Evolutionary conservation across 345 rosid genomes (phyloP).

Genomic region (Psidium guajava): DNA sequence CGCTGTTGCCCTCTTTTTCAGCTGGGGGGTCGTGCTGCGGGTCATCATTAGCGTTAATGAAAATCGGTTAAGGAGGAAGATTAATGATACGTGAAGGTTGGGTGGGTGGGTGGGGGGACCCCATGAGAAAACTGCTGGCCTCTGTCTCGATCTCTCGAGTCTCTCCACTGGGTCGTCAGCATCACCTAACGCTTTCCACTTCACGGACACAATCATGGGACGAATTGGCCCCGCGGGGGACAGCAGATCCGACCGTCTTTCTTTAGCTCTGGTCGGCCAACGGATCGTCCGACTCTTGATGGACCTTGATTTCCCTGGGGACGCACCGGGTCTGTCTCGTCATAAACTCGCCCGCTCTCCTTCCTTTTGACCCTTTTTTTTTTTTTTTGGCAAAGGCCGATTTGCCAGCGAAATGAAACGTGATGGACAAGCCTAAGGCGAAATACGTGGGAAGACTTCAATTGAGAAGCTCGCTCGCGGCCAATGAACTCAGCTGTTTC

Average conservation of each 20-base stretch:
- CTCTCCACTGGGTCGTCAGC: background rate
- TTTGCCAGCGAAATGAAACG: background rate
- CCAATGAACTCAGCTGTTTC: background rate
- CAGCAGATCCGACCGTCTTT: background rate
- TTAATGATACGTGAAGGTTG: background rate
- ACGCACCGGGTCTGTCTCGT: background rate
- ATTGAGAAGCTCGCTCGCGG: background rate
- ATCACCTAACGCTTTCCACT: background rate
- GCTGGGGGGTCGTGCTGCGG: background rate
- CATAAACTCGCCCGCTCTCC: background rate
- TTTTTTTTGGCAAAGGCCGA: background rate
- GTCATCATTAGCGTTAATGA: background rate
- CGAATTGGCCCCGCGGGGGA: background rate
- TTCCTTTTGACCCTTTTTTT: background rate
- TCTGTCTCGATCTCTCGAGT: background rate
- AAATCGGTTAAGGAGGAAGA: background rate
- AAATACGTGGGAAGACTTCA: background rate
- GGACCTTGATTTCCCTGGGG: background rate
- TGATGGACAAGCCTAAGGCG: background rate
- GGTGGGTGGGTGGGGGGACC: background rate
- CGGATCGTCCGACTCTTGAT: background rate
- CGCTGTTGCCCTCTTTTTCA: background rate
- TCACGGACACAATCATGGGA: background rate
- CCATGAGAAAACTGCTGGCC: background rate
- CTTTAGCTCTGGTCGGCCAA: background rate